These are phyloP conservation scores for Rhodotorula sphaerocarpa DNA, from an alignment of 768 basidiomycete species.

Conservation along the genomic window DNA sequence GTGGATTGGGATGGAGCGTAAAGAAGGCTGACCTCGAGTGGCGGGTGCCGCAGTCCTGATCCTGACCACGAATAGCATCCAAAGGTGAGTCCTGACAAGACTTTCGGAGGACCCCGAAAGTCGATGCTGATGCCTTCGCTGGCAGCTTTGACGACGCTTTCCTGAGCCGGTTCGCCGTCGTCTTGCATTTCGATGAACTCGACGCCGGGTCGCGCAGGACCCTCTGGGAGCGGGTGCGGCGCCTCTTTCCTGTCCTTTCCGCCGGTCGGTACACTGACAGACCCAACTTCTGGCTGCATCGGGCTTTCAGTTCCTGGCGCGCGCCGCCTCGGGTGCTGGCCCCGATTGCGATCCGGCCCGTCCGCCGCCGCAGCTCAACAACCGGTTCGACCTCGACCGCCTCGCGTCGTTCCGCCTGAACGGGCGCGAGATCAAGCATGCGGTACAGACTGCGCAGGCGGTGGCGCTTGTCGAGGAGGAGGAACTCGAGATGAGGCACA, in stretches of 20 bases:
- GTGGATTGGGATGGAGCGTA: not conserved
- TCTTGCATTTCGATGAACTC: constrained; percentile 23
- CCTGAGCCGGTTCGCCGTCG: constrained; percentile 24
- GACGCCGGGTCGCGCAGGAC: not conserved
- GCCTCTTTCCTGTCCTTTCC: not conserved
- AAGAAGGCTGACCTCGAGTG: not conserved
- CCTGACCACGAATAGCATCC: constrained; percentile 27
- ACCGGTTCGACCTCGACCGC: not conserved
- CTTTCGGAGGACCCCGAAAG: too few relatives aligned
- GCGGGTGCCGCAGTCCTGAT: constrained; percentile 13
- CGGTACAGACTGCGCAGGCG: constrained; percentile 17
- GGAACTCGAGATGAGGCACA: not conserved
- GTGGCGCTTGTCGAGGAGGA: constrained; percentile 6
- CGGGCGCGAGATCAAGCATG: constrained; percentile 16
- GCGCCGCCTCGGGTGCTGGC: not conserved
- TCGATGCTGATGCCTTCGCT: not conserved
- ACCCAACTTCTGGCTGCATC: too few relatives aligned
- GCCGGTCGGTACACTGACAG: too few relatives aligned
- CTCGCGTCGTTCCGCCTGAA: not conserved
- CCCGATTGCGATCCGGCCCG: not conserved
- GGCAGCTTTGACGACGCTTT: constrained; percentile 29
- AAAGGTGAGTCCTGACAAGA: constrained; percentile 7
- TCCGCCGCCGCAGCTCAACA: not conserved
- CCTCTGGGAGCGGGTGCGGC: constrained; percentile 1
- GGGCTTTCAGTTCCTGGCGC: not conserved